A percentile compares a stretch with the other conserved stretches of the same genome.
Conservation (phyloP, 345 rosid genomes). For the Brassica juncea region DNA sequence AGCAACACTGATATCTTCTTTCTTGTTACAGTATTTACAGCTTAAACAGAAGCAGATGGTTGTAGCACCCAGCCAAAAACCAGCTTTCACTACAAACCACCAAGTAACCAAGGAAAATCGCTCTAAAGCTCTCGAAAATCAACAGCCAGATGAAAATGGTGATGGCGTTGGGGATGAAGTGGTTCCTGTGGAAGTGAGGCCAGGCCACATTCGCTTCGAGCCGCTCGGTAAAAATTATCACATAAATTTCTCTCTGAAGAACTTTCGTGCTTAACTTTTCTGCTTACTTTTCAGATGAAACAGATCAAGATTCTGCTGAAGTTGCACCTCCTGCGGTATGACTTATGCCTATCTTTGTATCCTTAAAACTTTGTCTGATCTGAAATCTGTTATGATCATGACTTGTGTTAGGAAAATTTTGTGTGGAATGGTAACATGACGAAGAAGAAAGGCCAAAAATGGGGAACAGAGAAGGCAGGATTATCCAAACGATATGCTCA, state of each 20-base stretch:
- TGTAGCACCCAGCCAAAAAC: slow-evolving; percentile 43
- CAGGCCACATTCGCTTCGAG: slow-evolving; percentile 93
- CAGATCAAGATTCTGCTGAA: slow-evolving; percentile 47
- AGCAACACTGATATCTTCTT: neutral
- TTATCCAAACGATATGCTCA: slow-evolving; percentile 49
- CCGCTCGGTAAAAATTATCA: slow-evolving; percentile 46
- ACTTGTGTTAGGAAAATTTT: slow-evolving; percentile 51
- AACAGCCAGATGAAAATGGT: slow-evolving; percentile 30
- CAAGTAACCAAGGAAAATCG: slow-evolving; percentile 40
- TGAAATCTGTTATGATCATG: neutral
- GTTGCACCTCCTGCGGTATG: slow-evolving; percentile 60
- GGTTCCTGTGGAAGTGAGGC: slow-evolving; percentile 77
- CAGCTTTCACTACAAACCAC: slow-evolving; percentile 40
- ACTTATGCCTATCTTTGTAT: slow-evolving; percentile 22
- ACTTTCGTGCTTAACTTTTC: neutral
- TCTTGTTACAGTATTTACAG: slow-evolving; percentile 40
- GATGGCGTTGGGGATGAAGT: slow-evolving; percentile 47
- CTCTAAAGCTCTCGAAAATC: slow-evolving; percentile 33
- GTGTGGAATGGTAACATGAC: slow-evolving; percentile 84
- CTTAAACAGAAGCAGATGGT: slow-evolving; percentile 44
- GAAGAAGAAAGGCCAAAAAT: slow-evolving; percentile 91
- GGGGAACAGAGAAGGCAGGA: slow-evolving; percentile 74
- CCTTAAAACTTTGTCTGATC: neutral
- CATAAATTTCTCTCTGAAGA: neutral
- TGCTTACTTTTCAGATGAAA: slow-evolving; percentile 49